Evolutionary conservation across 108 stramenopile species (phyloP).

Genomic region (Conticribra guillardii): DNA sequence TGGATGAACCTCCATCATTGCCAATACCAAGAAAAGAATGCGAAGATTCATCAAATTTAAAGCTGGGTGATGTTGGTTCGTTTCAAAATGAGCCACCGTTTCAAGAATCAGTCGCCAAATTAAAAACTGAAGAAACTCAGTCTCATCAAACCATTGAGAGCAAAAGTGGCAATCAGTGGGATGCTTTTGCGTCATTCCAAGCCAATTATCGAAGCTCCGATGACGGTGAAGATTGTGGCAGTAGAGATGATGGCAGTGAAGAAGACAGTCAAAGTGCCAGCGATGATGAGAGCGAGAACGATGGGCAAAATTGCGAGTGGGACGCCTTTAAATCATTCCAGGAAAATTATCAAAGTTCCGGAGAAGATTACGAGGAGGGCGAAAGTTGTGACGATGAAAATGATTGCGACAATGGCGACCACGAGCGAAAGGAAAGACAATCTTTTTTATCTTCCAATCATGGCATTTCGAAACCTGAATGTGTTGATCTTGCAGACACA

Average conservation of each 20-base stretch:
- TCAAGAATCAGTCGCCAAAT: too few species aligned
- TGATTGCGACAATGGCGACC: not conserved
- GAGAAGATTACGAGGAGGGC: not conserved
- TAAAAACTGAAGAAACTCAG: not conserved
- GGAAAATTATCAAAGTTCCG: conserved; percentile 1
- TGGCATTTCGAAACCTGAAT: conserved; percentile 3
- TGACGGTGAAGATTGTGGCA: not conserved
- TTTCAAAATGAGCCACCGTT: too few species aligned
- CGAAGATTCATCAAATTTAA: too few species aligned
- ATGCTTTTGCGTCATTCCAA: conserved; percentile 12
- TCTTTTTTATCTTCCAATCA: not conserved
- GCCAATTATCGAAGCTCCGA: conserved; percentile 9
- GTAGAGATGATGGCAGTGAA: not conserved
- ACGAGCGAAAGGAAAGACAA: too few species aligned
- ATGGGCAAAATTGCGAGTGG: not conserved
- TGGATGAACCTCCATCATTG: too few species aligned
- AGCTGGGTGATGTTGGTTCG: too few species aligned
- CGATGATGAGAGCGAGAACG: not conserved
- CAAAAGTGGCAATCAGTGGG: not conserved
- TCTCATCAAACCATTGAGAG: too few species aligned
- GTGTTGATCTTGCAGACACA: conserved; percentile 7
- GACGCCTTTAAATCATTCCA: conserved; percentile 7
- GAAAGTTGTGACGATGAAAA: not conserved
- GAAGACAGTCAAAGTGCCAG: not conserved
- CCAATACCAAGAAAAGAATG: too few species aligned